phyloP scores from a whole-genome alignment of 1,284 basidiomycete genomes.

The Fomitopsis betulina region DNA sequence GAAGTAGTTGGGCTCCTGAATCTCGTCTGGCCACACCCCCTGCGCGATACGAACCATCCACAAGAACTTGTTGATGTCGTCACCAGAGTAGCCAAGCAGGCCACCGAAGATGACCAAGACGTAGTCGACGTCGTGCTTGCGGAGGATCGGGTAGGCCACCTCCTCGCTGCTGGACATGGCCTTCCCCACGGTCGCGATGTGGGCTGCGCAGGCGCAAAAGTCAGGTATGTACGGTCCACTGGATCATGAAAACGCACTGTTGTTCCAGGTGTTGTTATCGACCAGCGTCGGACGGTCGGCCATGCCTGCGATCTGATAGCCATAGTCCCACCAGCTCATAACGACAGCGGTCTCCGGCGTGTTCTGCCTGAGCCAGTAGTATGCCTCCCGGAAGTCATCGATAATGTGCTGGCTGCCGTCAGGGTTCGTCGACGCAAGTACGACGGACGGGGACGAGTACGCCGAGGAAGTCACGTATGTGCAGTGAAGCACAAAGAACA shows the following conservation, averaged over 20 bases:
- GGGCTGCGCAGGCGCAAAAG: slow-evolving; percentile 43
- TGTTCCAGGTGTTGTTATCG: slow-evolving; percentile 99
- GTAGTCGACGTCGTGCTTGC: slow-evolving; percentile 98
- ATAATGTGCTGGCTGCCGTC: slow-evolving; percentile 95
- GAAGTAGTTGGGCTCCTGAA: slow-evolving; percentile 94
- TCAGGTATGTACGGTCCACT: slow-evolving; percentile 12
- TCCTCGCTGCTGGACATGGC: slow-evolving; percentile 96
- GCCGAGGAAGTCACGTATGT: slow-evolving; percentile 95
- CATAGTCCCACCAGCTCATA: slow-evolving; percentile 99
- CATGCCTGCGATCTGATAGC: slow-evolving; percentile 99
- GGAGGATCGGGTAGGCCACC: slow-evolving; percentile 93
- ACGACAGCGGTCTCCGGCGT: slow-evolving; percentile 90
- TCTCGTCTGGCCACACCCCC: slow-evolving; percentile 98
- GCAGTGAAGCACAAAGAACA: slow-evolving; percentile 93
- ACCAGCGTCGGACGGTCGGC: slow-evolving; percentile 96
- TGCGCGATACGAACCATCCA: slow-evolving; percentile 99
- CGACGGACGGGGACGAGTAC: slow-evolving; percentile 98
- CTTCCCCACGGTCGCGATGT: slow-evolving; percentile 96
- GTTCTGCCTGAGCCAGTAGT: slow-evolving; percentile 98
- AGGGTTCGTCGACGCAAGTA: slow-evolving; percentile 75
- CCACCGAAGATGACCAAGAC: slow-evolving; percentile 98
- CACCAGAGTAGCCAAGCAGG: slow-evolving; percentile 94
- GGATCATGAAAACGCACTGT: slow-evolving; percentile 59
- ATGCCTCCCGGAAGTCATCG: slow-evolving; percentile 99
- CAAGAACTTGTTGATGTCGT: slow-evolving; percentile 99